Base-by-base conservation (phyloP, 495 filamentous ascomycete species). In the Mycothermus thermophilus region DNA sequence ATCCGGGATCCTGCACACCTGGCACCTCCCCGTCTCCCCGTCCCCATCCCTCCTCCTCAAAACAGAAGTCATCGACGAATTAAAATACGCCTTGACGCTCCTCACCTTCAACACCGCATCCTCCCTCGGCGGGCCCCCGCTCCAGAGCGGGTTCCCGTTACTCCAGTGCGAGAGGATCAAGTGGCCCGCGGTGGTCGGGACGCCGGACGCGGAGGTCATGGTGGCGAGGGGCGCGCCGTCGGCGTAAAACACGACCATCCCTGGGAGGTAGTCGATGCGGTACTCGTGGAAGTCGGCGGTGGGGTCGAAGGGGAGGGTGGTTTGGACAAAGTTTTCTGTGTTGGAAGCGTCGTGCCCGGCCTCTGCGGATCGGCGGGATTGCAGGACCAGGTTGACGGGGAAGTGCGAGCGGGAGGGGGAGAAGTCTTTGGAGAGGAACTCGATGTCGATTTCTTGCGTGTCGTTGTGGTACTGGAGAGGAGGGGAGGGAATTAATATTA, bases 51-150 rank as follows among this genome's bases (percentile, higher is more conserved):
- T n/a, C n/a, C n/a, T n/a, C n/a, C n/a, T n/a, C n/a, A n/a, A n/a
- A n/a, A n/a, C n/a, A n/a, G n/a, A n/a, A n/a, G n/a, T n/a, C 27
- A 57, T 32, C 2, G 74, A 72, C 17, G 75, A 76, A 56, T 85
- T 87, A 58, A 85, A 87, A 50, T 85, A 87, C 1, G 69, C 77
- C 46, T 83, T 80, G 19, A 83, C 64, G 38, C 81, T 83, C 9
- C 54, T 57, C 12, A 85, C 61, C 4, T 62, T 67, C 37, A 80
- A 60, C 14, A 63, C 56, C 1, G 79, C 68, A 35, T 85, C 76
- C 26, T 48, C 30, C 1, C 34, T 38, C 0, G 81, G 81, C 1
- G 81, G 81, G 0, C 81, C 81, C 11, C 58, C 67, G 16, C 74
- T 76, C 81, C 81, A 87, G 1, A 50, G 38, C 4, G 54, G 40